Percentiles rank a stretch among this genome's conserved stretches.
Evolutionary conservation across 139 green algal species (phyloP).

Genomic region (Chlamydomonas eustigma): DNA sequence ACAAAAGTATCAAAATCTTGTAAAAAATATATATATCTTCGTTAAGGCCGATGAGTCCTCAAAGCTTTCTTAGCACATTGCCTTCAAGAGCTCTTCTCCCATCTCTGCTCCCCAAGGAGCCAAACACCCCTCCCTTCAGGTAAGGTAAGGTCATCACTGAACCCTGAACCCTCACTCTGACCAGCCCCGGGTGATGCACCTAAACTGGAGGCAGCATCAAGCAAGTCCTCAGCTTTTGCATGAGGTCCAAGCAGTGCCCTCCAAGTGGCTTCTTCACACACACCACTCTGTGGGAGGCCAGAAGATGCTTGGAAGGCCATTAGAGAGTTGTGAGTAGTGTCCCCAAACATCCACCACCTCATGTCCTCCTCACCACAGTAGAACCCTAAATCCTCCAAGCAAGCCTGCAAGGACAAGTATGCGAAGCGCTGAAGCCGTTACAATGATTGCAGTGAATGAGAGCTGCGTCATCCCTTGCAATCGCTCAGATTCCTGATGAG

Average conservation of each 20-base stretch:
- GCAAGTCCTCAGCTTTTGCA: constrained; percentile 45
- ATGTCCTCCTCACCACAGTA: constrained; percentile 52
- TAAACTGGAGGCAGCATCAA: not conserved
- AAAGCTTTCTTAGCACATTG: too few relatives aligned
- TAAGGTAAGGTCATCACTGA: not conserved
- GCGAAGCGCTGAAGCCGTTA: too few relatives aligned
- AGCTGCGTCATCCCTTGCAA: too few relatives aligned
- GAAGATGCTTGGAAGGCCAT: constrained; percentile 61
- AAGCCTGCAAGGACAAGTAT: not conserved
- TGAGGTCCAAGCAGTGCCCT: constrained; percentile 49
- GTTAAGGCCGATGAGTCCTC: too few relatives aligned
- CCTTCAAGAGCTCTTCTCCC: constrained; percentile 3
- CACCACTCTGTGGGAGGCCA: constrained; percentile 64
- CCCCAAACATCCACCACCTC: constrained; percentile 57
- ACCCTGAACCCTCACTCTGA: not conserved
- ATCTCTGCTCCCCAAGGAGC: not conserved
- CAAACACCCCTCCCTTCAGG: not conserved
- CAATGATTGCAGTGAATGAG: too few relatives aligned
- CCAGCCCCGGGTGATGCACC: not conserved
- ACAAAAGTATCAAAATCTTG: too few relatives aligned
- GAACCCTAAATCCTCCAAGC: constrained; percentile 24
- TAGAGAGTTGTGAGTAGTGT: constrained; percentile 28
- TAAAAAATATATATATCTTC: too few relatives aligned
- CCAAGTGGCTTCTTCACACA: constrained; percentile 63
- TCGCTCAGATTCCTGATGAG: too few relatives aligned